Percentiles rank a stretch among this genome's conserved stretches.
Conservation (phyloP, 805 yeast species). For the Yamadazyma kitorensis region DNA sequence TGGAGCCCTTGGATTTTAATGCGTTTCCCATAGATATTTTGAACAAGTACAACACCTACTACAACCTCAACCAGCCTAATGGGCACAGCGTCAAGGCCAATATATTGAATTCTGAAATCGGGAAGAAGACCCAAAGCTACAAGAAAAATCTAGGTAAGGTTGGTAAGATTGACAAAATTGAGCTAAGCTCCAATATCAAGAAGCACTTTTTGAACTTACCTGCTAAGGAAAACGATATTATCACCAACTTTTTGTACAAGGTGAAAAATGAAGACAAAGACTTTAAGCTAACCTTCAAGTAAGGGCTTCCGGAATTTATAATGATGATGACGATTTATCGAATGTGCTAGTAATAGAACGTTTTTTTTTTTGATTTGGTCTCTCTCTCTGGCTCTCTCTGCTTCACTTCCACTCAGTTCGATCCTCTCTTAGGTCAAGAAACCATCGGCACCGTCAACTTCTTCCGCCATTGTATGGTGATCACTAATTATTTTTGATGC, state of each 20-base stretch:
- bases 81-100: conserved; percentile 68
- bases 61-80: conserved; percentile 54
- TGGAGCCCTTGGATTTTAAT: conserved; percentile 68
- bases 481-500: no score
- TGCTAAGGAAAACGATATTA: conserved; percentile 78
- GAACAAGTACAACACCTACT: conserved; percentile 64
- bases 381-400: no score
- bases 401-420: no score
- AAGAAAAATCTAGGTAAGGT: conserved; percentile 21
- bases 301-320: no score
- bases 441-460: no score
- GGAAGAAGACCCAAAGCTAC: conserved; percentile 58
- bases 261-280: conserved; percentile 65
- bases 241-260: conserved; percentile 85
- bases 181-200: conserved; percentile 58
- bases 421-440: no score
- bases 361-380: no score
- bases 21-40: conserved; percentile 60
- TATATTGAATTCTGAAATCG: conserved; percentile 67
- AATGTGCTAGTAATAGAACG: no score
- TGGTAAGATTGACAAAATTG: conserved; percentile 52
- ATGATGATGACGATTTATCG: no score
- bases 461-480: no score
- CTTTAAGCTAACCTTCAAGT: conserved; percentile 40
- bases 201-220: conserved; percentile 61